Base-by-base conservation (phyloP, 192 early-diverging fungal genomes). In the Backusella mclennaniae region DNA sequence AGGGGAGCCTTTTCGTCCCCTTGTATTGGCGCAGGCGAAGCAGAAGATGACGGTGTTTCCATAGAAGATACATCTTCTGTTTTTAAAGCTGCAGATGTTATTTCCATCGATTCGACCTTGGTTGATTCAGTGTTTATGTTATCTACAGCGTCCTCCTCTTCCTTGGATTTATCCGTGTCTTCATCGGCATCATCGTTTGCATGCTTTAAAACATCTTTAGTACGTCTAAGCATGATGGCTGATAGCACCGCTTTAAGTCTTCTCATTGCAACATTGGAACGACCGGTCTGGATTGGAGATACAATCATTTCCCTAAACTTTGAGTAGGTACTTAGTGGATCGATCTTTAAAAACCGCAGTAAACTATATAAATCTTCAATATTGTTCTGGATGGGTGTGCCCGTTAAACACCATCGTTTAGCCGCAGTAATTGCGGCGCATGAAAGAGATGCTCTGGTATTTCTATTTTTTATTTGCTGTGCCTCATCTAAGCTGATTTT, bases 351-450 rank as follows among this genome's bases (percentile, higher is more conserved):
- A 66, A 95, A 95, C 0, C 88, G 86, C 12, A 95, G 73, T 11
- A 93, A 76, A n/a, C 90, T 85, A 73, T 88, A 96, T 2, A 94
- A 66, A 66, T 96, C 93, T 26, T 90, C 88, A 3, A 94, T 77
- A 52, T 80, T 87, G 74, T 94, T 94, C 76, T 94, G 84, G 35
- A 85, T 75, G 29, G 81, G 82, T 17, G 84, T 92, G 59, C 89
- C 88, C n/a, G 89, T 90, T 23, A 93, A 74, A 52, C 90, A 90
- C 92, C 92, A 93, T 53, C 89, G 77, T 67, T 91, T 88, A 12
- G 44, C 79, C 1, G 85, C 73, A 49, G 81, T 53, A n/a, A 93
- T 68, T 12, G 76, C 39, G 14, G 80, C 69, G 46, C 88, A 89
- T 6, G 89, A 84, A 49, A 74, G 77, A 2, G 85, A 79, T 19